Base-by-base conservation (phyloP, 2,329 filamentous ascomycete genomes). In the Mycocentrospora acerina region DNA sequence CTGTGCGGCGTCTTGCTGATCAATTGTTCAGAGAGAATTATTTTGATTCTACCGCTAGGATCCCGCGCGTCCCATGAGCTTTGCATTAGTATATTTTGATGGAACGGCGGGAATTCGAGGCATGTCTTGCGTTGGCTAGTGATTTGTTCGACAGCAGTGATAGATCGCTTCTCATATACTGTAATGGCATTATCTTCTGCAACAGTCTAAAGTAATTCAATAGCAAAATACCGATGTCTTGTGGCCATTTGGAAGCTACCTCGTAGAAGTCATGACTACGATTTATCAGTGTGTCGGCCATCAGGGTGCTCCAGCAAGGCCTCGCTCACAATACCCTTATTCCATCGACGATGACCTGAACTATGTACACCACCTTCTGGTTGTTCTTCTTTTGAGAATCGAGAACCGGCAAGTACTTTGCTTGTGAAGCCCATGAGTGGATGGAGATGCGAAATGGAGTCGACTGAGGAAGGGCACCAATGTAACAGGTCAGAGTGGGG, bases 91-190 rank as follows among this genome's bases (percentile, higher is more conserved):
- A 89, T 72, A 52, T 86, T 81, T 35, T 76, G 74, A 39, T 85
- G 81, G 55, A 93, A 94, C 0, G 69, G 53, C 0, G 89, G 89
- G 48, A 94, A 95, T 24, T 71, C 76, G 29, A 94, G 76, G 75
- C 74, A 39, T 12, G 48, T 33, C 24, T 49, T 52, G 25, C 44
- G 31, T 81, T 80, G 36, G 79, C 81, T 42, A 71, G 77, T 57
- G 77, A 79, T 32, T 74, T 78, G 52, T 76, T 53, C 44, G 9
- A 35, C 34, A 8, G 44, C 31, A 10, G 14, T 29, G 24, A 56
- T 45, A 3, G 35, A 49, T 27, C 51, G 50, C 37, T 60, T 60
- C 35, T 62, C 58, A 33, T 59, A 41, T 4, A 40, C 62, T 66
- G 16, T 16, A 4, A 1, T 10, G 15, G 22, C 19, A 22, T 46